These are phyloP conservation scores for Akanthomyces muscarius DNA, from an alignment of 2,329 filamentous ascomycete genomes.

Conservation along the genomic window DNA sequence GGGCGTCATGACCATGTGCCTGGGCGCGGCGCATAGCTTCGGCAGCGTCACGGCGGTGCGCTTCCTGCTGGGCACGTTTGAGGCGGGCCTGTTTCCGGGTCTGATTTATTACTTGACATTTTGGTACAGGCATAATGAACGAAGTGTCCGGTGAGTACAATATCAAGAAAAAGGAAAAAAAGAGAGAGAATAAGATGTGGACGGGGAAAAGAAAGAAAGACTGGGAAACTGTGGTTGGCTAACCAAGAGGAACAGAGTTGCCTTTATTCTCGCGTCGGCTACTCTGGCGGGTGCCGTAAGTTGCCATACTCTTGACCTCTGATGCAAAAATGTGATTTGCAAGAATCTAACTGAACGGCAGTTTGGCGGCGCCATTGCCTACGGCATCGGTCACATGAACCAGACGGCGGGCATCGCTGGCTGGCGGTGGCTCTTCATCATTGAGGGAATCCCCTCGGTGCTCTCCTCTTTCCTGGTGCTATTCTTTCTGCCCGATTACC, in stretches of 20 bases:
- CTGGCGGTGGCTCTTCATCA: constrained; percentile 65
- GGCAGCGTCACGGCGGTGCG: constrained; percentile 62
- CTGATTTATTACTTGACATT: constrained; percentile 67
- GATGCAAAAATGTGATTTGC: too few species aligned
- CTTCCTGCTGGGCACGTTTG: constrained; percentile 63
- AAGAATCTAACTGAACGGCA: constrained; percentile 13
- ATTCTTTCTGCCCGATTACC: constrained; percentile 66
- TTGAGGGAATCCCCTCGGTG: constrained; percentile 63
- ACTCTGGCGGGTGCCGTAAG: constrained; percentile 62
- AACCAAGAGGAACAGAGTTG: constrained; percentile 44
- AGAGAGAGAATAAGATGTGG: too few species aligned
- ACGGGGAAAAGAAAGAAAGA: background rate
- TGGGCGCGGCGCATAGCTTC: constrained; percentile 61
- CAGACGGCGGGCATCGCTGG: constrained; percentile 55
- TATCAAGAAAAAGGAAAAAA: too few species aligned
- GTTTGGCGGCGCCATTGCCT: constrained; percentile 69
- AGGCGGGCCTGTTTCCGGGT: constrained; percentile 68
- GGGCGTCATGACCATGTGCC: constrained; percentile 64
- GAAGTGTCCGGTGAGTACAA: constrained; percentile 49
- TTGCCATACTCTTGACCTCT: background rate
- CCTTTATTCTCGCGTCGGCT: constrained; percentile 65
- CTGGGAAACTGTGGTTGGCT: background rate
- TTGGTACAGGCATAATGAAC: constrained; percentile 68
- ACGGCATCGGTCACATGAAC: constrained; percentile 69
- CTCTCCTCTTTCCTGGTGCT: constrained; percentile 59